Base-by-base conservation (phyloP, 805 yeast species). In the Cyberlindnera japonica region DNA sequence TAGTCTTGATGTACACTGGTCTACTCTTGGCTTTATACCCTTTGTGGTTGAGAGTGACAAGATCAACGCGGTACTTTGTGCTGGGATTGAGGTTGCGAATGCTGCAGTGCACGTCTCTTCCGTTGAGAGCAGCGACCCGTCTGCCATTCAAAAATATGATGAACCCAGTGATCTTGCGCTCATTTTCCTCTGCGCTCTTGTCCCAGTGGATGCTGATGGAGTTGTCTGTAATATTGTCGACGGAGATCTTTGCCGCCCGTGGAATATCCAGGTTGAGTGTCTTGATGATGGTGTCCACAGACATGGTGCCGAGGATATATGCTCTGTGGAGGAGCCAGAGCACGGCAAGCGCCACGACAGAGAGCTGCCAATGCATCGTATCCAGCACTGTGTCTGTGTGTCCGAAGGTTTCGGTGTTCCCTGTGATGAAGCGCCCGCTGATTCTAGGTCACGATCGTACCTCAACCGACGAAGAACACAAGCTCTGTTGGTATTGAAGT, bases 131-230 rank as follows among this genome's bases (percentile, higher is more conserved):
- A 2, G 64, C 51, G 1, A 65, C 58, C 45, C 63, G 65, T 16
- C 58, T 45, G 15, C 73, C 74, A 47, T 71, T 71, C 24, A 70
- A 41, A 41, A 64, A 69, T 10, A 71, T 43, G 5, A 62, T 49
- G 41, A 62, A 69, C 41, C 59, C 64, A 20, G 62, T 57, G 36
- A 60, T 65, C 27, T 61, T 57, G n/a, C 67, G 64, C 7, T 44
- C 51, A 10, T 43, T 42, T 4, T 44, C 49, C 9, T 41, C 31
- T 43, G 41, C 16, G 31, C 56, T 37, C 52, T 57, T 17, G 49
- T 74, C 80, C 83, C 85, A 79, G 51, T 77, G 84, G 23, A 79
- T 43, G 19, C 67, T 68, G 27, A 76, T 71, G 20, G 73, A 60
- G 8, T 61, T 52, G 25, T 63, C 58, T 6, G 74, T 67, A 35